Base-by-base conservation (phyloP, 2,329 filamentous ascomycete genomes). In the Aspergillus floridensis region DNA sequence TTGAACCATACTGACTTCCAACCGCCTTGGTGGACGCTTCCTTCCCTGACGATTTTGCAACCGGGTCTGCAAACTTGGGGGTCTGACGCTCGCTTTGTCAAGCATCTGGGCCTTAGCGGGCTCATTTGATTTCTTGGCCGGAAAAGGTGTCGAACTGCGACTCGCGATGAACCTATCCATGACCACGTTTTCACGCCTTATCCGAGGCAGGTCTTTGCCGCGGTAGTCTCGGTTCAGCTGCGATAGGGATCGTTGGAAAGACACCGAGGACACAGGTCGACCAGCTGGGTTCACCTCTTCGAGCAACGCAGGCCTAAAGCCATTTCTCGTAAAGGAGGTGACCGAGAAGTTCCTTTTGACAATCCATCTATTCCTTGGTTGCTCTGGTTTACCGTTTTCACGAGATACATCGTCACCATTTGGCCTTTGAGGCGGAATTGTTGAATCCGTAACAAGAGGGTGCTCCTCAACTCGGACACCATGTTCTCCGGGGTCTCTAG, bases 1-100 rank as follows among this genome's bases (percentile, higher is more conserved):
- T 52, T 80, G 74, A 49, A 76, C 68, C 2, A 74, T 66, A 57
- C 81, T 77, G 8, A 79, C 65, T 65, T 84, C 78, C 26, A 86
- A 56, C 48, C 79, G 77, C 22, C 68, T 76, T 16, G 83, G 77
- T 5, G 68, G 69, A 1, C 67, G 59, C 63, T 82, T 82, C 70
- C 65, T 70, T 65, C 58, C 53, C 19, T 64, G 65, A 57, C 64
- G 70, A n/a, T 63, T 66, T 35, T 63, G 50, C 46, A 50, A 52
- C 53, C 56, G 56, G 26, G 41, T n/a, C 29, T 57, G 61, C 2
- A 21, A n/a, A 3, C 24, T 51, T 51, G 56, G 50, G 54, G 53
- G 38, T 65, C 56, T 24, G 64, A 63, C 44, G 57, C 62, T 46
- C 12, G 50, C 16, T 26, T 54, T 47, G 1, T 57, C 49, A 10